Conservation (phyloP, 192 early-diverging fungal genomes). For the Phycomyces nitens region DNA sequence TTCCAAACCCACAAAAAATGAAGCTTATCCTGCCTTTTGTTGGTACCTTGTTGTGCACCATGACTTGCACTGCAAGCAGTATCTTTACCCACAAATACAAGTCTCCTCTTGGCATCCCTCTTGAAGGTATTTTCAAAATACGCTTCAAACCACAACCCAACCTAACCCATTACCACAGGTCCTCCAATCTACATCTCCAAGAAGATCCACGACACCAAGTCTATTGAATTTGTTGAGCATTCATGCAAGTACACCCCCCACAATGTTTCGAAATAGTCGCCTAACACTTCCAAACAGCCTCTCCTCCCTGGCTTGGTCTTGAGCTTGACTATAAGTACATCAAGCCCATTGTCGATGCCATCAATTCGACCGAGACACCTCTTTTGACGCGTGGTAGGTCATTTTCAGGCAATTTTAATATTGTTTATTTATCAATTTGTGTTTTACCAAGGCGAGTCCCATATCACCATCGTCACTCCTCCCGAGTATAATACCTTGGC, state of each 20-base stretch:
- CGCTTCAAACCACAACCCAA: not conserved
- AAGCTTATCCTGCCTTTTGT: not conserved
- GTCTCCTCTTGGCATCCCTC: slow-evolving; percentile 15
- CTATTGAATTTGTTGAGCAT: slow-evolving; percentile 21
- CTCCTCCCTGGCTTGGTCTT: slow-evolving; percentile 50
- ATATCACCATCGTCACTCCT: slow-evolving; percentile 67
- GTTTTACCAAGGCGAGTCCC: slow-evolving; percentile 53
- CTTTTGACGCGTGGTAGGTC: slow-evolving; percentile 28
- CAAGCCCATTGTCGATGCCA: slow-evolving; percentile 42
- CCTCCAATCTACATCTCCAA: slow-evolving; percentile 6
- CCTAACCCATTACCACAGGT: slow-evolving; percentile 8
- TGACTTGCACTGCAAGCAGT: not conserved
- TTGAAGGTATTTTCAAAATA: not conserved
- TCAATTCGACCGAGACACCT: slow-evolving; percentile 44
- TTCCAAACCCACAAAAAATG: not conserved
- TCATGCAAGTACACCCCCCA: not conserved
- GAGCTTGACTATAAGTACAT: slow-evolving; percentile 56
- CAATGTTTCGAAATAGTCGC: too few relatives aligned
- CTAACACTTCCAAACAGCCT: not conserved
- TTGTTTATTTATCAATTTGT: not conserved
- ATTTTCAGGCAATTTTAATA: not conserved
- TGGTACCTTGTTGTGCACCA: not conserved
- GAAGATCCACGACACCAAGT: slow-evolving; percentile 11
- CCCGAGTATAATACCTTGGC: slow-evolving; percentile 61
- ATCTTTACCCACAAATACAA: not conserved